Percentiles rank a stretch among this genome's conserved stretches.
Conservation (phyloP, 1,139 yeast species). For the Taphrina pruni region DNA sequence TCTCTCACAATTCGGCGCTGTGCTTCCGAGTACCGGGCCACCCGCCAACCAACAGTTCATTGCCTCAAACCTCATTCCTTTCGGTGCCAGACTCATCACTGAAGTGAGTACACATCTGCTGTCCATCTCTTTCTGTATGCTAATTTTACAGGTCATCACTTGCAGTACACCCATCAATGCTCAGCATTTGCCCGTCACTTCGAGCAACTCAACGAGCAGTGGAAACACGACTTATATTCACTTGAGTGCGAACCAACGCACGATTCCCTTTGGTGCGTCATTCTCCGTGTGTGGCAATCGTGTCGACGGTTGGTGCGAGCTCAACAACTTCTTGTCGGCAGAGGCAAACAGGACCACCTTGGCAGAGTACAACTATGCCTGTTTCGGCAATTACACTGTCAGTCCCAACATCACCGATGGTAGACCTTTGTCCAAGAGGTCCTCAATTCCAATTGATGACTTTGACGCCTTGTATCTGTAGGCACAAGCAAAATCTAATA, state of each 20-base stretch:
- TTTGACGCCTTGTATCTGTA: slow-evolving; percentile 1
- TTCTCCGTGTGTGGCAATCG: slow-evolving; percentile 20
- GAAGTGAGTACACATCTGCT: not conserved
- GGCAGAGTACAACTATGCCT: slow-evolving; percentile 10
- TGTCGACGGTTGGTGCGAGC: slow-evolving; percentile 27
- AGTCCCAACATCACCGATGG: slow-evolving; percentile 20
- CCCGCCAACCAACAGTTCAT: slow-evolving; percentile 25
- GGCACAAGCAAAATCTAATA: not conserved
- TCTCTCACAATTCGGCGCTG: slow-evolving; percentile 46
- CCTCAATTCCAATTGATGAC: not conserved
- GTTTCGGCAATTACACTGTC: slow-evolving; percentile 23
- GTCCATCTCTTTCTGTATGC: not conserved
- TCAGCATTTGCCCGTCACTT: slow-evolving; percentile 13
- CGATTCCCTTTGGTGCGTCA: slow-evolving; percentile 18
- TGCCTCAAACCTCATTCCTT: slow-evolving; percentile 12
- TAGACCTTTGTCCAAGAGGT: not conserved
- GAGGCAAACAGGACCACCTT: slow-evolving; percentile 16
- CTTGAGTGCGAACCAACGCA: slow-evolving; percentile 11
- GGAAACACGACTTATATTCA: slow-evolving; percentile 22
- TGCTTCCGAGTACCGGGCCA: slow-evolving; percentile 9
- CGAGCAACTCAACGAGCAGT: not conserved
- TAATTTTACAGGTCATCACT: not conserved
- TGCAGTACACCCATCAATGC: slow-evolving; percentile 20
- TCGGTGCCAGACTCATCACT: slow-evolving; percentile 14
- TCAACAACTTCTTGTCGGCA: slow-evolving; percentile 21